Evolutionary conservation across 352 stramenopile genomes (phyloP), one percentile per base, ranked within the genome.

Genomic region (Phytopythium ostracodes): DNA sequence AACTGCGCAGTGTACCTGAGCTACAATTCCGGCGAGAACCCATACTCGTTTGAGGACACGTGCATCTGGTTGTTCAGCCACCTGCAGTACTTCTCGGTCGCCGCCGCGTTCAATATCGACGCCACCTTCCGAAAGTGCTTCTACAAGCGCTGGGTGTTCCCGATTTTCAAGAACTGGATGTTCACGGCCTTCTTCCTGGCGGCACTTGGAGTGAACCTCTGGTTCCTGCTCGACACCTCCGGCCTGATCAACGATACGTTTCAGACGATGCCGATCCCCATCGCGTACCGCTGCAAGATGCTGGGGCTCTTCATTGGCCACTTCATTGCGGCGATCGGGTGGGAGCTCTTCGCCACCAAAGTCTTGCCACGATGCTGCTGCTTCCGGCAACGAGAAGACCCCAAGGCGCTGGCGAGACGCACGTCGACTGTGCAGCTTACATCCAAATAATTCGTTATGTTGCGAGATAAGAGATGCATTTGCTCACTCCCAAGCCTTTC

Each of bases 111-210:
- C 66, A 86, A 83, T 58, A 31, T 79, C 29, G 67, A 76, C 31
- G 72, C 81, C 52, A 63, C 61, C 20, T 86, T 81, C 55, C 73
- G 76, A 25, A n/a, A n/a, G n/a, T n/a, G n/a, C n/a, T n/a, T n/a
- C n/a, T n/a, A n/a, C n/a, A n/a, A n/a, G n/a, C n/a, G n/a, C n/a
- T n/a, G n/a, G n/a, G n/a, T n/a, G n/a, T 40, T 71, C 56, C 68
- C 67, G 11, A 65, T 77, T 33, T 86, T 75, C 65, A 74, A 67
- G 38, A 74, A 81, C 60, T 52, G 55, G 49, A 33, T 64, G 27
- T 80, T 71, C 67, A 64, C 70, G 38, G 27, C 60, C 7, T 57
- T 54, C 17, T 56, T 62, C 20, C 38, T 75, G 36, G 64, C 25
- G 15, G 54, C n/a, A n/a, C n/a, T n/a, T n/a, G n/a, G n/a, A n/a